Evolutionary conservation across 805 yeast species (phyloP).

Genomic region (Yueomyces sp.): DNA sequence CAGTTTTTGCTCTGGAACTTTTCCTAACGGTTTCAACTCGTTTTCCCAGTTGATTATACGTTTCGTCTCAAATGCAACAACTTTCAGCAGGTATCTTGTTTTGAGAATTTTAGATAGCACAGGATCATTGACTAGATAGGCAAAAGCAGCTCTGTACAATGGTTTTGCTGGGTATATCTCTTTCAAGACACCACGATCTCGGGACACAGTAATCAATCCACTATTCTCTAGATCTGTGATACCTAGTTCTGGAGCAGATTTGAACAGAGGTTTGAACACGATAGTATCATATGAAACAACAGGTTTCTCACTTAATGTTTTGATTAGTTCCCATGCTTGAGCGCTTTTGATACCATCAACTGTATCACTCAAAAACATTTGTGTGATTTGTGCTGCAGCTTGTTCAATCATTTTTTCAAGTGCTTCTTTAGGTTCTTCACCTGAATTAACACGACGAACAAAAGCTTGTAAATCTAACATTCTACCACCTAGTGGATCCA

Average conservation of each 20-base stretch:
- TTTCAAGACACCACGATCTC: conserved; percentile 62
- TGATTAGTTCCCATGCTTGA: conserved; percentile 80
- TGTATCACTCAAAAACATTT: conserved; percentile 46
- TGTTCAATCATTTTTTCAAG: conserved; percentile 67
- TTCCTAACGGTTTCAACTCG: conserved; percentile 50
- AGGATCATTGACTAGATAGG: conserved; percentile 43
- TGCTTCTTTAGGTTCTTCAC: conserved; percentile 73
- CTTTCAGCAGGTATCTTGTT: conserved; percentile 39
- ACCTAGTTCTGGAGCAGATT: conserved; percentile 39
- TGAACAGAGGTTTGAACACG: conserved; percentile 45
- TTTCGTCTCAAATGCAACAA: conserved; percentile 45
- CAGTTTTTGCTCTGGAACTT: conserved; percentile 36
- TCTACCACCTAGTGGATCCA: conserved; percentile 84
- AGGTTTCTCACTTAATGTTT: conserved; percentile 39
- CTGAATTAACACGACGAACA: conserved; percentile 75
- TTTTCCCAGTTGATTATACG: conserved; percentile 55
- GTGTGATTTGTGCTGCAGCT: conserved; percentile 78
- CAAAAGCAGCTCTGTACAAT: conserved; percentile 66
- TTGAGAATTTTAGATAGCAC: conserved; percentile 50
- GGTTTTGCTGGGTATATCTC: conserved; percentile 75
- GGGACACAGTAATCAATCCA: conserved; percentile 58
- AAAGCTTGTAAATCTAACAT: conserved; percentile 88
- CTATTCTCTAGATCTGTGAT: conserved; percentile 63
- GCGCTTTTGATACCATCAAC: conserved; percentile 50
- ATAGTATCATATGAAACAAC: conserved; percentile 37